Percentiles rank a stretch among this genome's conserved stretches.
These are phyloP conservation scores for Brachypodium distachyon DNA, from an alignment of 202 grass and related monocot species.

Conservation along the genomic window DNA sequence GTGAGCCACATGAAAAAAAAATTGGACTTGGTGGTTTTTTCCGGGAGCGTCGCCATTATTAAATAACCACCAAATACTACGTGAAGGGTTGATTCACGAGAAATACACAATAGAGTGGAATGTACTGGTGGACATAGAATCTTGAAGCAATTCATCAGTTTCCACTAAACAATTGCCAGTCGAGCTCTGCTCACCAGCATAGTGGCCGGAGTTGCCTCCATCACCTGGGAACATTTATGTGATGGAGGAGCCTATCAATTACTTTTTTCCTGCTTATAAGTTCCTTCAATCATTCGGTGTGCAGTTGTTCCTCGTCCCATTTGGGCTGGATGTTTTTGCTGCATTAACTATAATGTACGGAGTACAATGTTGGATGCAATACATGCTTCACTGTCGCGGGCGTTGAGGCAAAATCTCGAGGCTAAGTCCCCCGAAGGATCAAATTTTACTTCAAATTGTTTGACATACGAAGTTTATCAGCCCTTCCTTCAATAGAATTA, in stretches of 20 bases:
- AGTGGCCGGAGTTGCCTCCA: slow-evolving; percentile 48
- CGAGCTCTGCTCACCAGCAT: slow-evolving; percentile 23
- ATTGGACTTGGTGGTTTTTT: slow-evolving; percentile 60
- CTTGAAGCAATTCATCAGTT: slow-evolving; percentile 69
- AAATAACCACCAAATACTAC: slow-evolving; percentile 16
- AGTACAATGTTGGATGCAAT: slow-evolving; percentile 84
- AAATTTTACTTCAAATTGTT: slow-evolving; percentile 62
- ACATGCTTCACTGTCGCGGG: slow-evolving; percentile 62
- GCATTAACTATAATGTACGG: slow-evolving; percentile 54
- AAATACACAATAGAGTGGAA: slow-evolving; percentile 21
- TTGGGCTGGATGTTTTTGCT: slow-evolving; percentile 79
- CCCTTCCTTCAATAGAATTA: not conserved
- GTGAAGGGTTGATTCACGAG: slow-evolving; percentile 26
- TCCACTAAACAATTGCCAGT: slow-evolving; percentile 26
- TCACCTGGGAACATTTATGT: slow-evolving; percentile 70
- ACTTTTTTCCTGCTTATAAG: slow-evolving; percentile 80
- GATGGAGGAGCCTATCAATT: slow-evolving; percentile 56
- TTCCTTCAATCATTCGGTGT: slow-evolving; percentile 85
- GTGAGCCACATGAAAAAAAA: slow-evolving; percentile 82
- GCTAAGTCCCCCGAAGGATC: slow-evolving; percentile 57
- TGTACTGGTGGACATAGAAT: slow-evolving; percentile 55
- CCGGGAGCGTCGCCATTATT: not conserved
- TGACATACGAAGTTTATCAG: slow-evolving; percentile 40
- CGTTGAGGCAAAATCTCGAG: slow-evolving; percentile 61
- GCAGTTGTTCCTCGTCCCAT: slow-evolving; percentile 76